Evolutionary conservation across 768 basidiomycete species (phyloP).

Genomic region (Pleurotus platypus): DNA sequence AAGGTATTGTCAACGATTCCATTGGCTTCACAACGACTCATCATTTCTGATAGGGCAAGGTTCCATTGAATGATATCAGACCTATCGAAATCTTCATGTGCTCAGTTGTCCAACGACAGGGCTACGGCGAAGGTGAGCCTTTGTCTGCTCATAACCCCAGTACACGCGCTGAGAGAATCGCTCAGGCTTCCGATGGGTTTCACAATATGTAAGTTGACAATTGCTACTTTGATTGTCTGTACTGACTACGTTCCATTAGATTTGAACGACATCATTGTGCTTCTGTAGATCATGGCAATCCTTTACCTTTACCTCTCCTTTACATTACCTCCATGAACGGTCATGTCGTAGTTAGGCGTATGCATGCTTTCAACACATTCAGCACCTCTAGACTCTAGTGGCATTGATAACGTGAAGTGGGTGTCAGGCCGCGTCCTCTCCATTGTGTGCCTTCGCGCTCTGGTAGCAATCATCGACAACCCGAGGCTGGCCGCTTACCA

Average conservation of each 20-base stretch:
- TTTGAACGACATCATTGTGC: slow-evolving; percentile 5
- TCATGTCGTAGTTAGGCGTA: slow-evolving; percentile 5
- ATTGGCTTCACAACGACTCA: not conserved
- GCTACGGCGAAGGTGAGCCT: slow-evolving; percentile 87
- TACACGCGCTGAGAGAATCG: slow-evolving; percentile 9
- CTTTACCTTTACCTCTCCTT: not conserved
- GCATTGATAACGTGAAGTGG: no score
- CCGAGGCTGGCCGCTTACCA: no score
- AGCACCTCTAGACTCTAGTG: no score
- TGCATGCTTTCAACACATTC: not conserved
- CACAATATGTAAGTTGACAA: slow-evolving; percentile 82
- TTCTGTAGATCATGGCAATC: slow-evolving; percentile 6
- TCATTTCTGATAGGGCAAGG: slow-evolving; percentile 71
- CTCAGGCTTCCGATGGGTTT: slow-evolving; percentile 92
- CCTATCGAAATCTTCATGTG: slow-evolving; percentile 99
- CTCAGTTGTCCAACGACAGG: slow-evolving; percentile 98
- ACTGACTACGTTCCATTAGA: not conserved
- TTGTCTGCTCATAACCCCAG: not conserved
- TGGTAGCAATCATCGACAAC: no score
- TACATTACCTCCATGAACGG: slow-evolving; percentile 4
- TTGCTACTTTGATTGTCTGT: not conserved
- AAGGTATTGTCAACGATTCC: slow-evolving; percentile 57
- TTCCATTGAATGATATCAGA: slow-evolving; percentile 92
- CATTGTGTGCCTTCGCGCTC: no score
- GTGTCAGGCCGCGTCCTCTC: no score